Evolutionary conservation across 2,329 filamentous ascomycete genomes (phyloP).

Genomic region (Westerdykella aurantiaca): DNA sequence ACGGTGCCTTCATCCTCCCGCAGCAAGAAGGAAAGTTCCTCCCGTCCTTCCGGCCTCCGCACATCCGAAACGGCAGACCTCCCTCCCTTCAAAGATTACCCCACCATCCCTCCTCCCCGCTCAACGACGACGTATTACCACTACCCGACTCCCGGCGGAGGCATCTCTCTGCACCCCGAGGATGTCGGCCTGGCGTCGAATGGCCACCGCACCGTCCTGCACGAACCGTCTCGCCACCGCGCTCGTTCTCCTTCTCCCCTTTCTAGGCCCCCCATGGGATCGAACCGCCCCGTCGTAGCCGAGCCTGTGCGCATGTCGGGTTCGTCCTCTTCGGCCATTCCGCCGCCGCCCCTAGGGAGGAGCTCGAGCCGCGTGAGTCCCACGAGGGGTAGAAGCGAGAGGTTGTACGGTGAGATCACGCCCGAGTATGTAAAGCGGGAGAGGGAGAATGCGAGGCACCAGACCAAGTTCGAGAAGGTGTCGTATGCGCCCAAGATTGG

Average conservation of each 20-base stretch:
- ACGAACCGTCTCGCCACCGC: slow-evolving; percentile 26
- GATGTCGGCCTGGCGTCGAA: slow-evolving; percentile 15
- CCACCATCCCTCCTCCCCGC: slow-evolving; percentile 17
- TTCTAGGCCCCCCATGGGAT: slow-evolving; percentile 28
- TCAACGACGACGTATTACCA: slow-evolving; percentile 22
- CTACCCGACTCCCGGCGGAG: slow-evolving; percentile 21
- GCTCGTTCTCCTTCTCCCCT: slow-evolving; percentile 27
- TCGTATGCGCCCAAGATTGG: slow-evolving; percentile 26
- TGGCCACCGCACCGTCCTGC: slow-evolving; percentile 28
- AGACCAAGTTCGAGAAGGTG: slow-evolving; percentile 29
- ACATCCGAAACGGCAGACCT: slow-evolving; percentile 16
- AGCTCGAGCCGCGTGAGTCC: slow-evolving; percentile 13
- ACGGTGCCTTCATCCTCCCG: slow-evolving; percentile 18
- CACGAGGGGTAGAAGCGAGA: slow-evolving; percentile 20
- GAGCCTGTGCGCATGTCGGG: slow-evolving; percentile 11
- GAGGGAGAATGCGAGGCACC: slow-evolving; percentile 11
- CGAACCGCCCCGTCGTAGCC: slow-evolving; percentile 17
- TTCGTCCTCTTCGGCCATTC: slow-evolving; percentile 7
- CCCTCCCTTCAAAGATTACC: slow-evolving; percentile 21
- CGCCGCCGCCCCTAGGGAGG: slow-evolving; percentile 16
- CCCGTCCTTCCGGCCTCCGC: slow-evolving; percentile 28
- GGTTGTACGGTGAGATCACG: slow-evolving; percentile 23
- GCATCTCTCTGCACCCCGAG: slow-evolving; percentile 18
- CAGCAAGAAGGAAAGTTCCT: slow-evolving; percentile 21
- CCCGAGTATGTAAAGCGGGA: slow-evolving; percentile 13